Conservation (phyloP, 2,329 filamentous ascomycete genomes). For the Pyrenophora graminea region DNA sequence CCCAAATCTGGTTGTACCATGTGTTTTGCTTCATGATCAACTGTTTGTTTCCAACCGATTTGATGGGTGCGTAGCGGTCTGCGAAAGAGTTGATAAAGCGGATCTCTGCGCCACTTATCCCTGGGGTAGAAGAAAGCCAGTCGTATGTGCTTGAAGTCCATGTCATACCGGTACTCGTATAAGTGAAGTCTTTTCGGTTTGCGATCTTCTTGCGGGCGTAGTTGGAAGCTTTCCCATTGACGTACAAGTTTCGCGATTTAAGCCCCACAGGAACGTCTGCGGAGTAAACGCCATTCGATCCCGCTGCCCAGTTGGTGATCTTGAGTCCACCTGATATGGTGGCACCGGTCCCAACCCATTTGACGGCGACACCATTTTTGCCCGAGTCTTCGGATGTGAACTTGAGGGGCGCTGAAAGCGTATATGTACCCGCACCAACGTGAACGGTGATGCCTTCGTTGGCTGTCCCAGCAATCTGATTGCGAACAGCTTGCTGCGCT, state of each 20-base stretch:
- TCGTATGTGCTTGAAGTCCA: conserved; percentile 15
- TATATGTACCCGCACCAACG: conserved; percentile 13
- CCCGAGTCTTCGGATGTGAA: conserved; percentile 17
- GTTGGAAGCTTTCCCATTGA: conserved; percentile 21
- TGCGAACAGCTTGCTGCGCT: conserved; percentile 16
- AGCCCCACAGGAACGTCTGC: conserved; percentile 12
- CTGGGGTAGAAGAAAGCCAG: conserved; percentile 19
- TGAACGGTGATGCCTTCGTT: conserved; percentile 15
- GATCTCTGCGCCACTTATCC: conserved; percentile 16
- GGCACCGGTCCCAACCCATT: conserved; percentile 15
- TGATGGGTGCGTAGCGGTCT: conserved; percentile 17
- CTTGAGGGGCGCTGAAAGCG: conserved; percentile 11
- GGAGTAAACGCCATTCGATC: conserved; percentile 15
- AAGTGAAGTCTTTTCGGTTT: conserved; percentile 18
- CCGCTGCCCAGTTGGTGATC: conserved; percentile 15
- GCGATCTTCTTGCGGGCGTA: conserved; percentile 19
- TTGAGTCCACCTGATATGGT: conserved; percentile 14
- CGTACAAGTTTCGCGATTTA: conserved; percentile 20
- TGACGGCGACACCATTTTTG: conserved; percentile 14
- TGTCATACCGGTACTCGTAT: conserved; percentile 14
- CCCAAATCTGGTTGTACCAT: conserved; percentile 20
- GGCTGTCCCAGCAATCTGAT: conserved; percentile 4
- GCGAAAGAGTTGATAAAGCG: conserved; percentile 24
- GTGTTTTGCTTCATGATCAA: conserved; percentile 20
- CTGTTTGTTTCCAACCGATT: conserved; percentile 13